Evolutionary conservation across 2,329 filamentous ascomycete genomes (phyloP), one percentile per base, ranked within the genome.

Genomic region (Neodidymelliopsis sp.): DNA sequence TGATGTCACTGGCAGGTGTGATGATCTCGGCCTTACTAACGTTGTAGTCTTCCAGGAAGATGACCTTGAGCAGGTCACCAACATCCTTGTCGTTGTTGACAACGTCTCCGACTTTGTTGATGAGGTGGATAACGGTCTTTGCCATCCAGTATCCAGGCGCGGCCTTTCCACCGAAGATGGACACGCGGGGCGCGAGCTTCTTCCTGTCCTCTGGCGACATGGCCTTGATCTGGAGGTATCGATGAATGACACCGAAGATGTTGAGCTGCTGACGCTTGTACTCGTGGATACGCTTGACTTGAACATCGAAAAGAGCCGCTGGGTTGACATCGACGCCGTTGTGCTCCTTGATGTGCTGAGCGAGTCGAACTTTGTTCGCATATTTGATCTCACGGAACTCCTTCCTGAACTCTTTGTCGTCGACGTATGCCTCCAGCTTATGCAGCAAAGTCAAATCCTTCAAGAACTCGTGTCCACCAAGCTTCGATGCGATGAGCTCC

Each of bases 101-200:
- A 2, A 97, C 89, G 12, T 85, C 78, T 4, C 91, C 91, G 19
- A 97, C 94, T 54, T 86, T 88, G 78, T 97, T 97, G 79, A 99
- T 87, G 48, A 99, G 83, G 71, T 97, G 93, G 64, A 99, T 99
- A 60, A 97, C 91, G 29, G 94, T 95, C 84, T 99, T 99, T 27
- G 94, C 94, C 94, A 97, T 99, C 94, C 94, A 99, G 80, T 99
- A 99, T 12, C 94, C 94, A 0, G 94, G 94, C 2, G 94, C 94
- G 19, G 94, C 94, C 78, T 99, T 99, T 65, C 94, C 94, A 69
- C 94, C 94, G 71, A 99, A 97, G 73, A 99, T 95, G 48, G 89
- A 94, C 8, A 97, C 94, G 40, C 93, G 88, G 12, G 92, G 91
- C 33, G 87, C 84, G 53, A 90, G 81, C 77, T 94, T 94, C 81